phyloP scores from a whole-genome alignment of 2,329 filamentous ascomycete genomes.

The Penicillium sclerotiorum region DNA sequence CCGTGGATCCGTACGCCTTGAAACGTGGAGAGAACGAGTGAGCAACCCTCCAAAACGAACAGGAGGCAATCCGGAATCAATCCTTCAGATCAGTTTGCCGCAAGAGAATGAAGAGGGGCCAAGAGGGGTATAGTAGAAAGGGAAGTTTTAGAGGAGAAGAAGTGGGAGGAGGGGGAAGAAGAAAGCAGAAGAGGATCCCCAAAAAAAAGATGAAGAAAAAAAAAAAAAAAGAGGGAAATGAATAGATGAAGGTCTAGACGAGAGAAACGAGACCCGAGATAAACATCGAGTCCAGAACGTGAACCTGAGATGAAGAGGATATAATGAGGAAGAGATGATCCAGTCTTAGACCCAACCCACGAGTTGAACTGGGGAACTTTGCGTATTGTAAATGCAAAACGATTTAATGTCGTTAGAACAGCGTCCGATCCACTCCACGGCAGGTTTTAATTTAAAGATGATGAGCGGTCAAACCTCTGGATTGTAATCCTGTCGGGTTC shows the following conservation, averaged over 20 bases:
- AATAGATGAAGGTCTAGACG: constrained; percentile 8
- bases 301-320: no score
- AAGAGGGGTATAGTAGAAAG: neutral
- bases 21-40: constrained; percentile 2
- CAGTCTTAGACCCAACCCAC: no score
- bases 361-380: no score
- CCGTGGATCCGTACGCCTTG: neutral
- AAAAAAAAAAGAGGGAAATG: constrained; percentile 4
- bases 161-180: neutral
- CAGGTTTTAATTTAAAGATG: constrained; percentile 22
- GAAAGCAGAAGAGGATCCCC: constrained; percentile 1
- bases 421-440: constrained; percentile 20
- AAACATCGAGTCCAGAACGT: no score
- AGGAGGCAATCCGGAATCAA: no score
- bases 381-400: no score
- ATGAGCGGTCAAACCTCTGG: constrained; percentile 18
- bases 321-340: no score
- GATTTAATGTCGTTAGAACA: no score
- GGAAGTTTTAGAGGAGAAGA: neutral
- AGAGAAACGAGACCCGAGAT: no score
- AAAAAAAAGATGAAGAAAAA: constrained; percentile 3
- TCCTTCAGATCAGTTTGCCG: no score
- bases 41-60: no score
- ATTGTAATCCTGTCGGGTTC: constrained; percentile 1
- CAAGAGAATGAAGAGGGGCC: constrained; percentile 1